Evolutionary conservation across 306 rosid species (phyloP).

Genomic region (Mimosa pudica): DNA sequence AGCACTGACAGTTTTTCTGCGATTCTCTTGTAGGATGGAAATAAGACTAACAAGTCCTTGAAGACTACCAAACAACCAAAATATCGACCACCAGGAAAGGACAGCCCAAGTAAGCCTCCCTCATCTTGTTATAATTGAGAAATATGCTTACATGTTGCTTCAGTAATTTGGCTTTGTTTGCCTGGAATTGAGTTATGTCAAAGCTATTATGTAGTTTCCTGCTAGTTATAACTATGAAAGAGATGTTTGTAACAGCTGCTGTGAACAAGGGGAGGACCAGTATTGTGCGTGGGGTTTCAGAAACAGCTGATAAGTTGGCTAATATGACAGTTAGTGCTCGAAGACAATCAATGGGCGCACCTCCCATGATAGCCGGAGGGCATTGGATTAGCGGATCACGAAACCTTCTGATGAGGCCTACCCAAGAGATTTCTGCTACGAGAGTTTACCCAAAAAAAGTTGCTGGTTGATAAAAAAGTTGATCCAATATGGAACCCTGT

Average conservation of each 20-base stretch:
- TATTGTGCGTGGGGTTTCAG: slow-evolving; percentile 57
- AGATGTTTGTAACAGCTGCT: slow-evolving; percentile 49
- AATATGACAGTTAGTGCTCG: slow-evolving; percentile 67
- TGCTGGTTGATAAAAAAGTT: slow-evolving; percentile 55
- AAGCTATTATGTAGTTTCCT: neutral
- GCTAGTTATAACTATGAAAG: neutral
- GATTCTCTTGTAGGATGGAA: slow-evolving; percentile 52
- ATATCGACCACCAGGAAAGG: slow-evolving; percentile 78
- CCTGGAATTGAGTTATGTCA: neutral
- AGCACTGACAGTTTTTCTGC: slow-evolving; percentile 9
- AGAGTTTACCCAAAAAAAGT: slow-evolving; percentile 73
- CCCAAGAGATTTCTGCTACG: slow-evolving; percentile 60
- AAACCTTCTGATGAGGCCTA: slow-evolving; percentile 58
- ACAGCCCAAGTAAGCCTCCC: slow-evolving; percentile 62
- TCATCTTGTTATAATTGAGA: neutral
- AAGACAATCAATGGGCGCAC: slow-evolving; percentile 51
- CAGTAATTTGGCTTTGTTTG: neutral
- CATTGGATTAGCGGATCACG: slow-evolving; percentile 74
- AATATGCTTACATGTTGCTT: slow-evolving; percentile 17
- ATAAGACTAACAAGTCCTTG: slow-evolving; percentile 59
- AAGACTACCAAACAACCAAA: slow-evolving; percentile 59
- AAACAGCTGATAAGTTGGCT: slow-evolving; percentile 72
- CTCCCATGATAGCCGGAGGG: slow-evolving; percentile 89
- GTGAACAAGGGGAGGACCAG: slow-evolving; percentile 56
- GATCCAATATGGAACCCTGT: no score